Percentiles rank a stretch among this genome's conserved stretches.
phyloP scores from a whole-genome alignment of 2,329 filamentous ascomycete genomes.

The Curvularia verruculosa region DNA sequence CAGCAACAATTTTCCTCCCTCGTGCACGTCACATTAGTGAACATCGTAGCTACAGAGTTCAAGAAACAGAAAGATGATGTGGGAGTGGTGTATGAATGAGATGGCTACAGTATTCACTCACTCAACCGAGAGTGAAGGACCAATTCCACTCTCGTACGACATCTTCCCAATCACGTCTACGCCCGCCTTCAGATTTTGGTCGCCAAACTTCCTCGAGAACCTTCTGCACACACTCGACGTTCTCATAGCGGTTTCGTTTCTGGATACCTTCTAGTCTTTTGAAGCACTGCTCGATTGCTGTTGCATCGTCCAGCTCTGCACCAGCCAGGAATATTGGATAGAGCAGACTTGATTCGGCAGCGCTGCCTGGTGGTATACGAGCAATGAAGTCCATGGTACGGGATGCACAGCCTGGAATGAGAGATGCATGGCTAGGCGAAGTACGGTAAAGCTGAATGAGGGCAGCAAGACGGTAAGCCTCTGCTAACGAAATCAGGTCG shows the following conservation, averaged over 20 bases:
- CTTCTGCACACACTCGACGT: constrained; percentile 42
- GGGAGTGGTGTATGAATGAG: too few species aligned
- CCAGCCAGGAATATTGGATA: constrained; percentile 48
- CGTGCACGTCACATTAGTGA: too few species aligned
- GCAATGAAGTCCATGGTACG: constrained; percentile 45
- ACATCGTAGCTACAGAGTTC: too few species aligned
- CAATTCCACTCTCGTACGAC: constrained; percentile 45
- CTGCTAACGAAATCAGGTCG: constrained; percentile 45
- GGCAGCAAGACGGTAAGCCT: constrained; percentile 43
- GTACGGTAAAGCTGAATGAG: constrained; percentile 46
- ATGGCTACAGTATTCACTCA: neutral
- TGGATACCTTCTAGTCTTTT: constrained; percentile 41
- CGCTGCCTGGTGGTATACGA: constrained; percentile 43
- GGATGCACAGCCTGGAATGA: constrained; percentile 38
- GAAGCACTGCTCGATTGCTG: constrained; percentile 38
- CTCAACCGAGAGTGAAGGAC: constrained; percentile 43
- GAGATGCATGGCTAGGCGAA: constrained; percentile 31
- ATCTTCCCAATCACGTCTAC: constrained; percentile 45
- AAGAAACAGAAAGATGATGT: too few species aligned
- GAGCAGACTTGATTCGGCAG: constrained; percentile 44
- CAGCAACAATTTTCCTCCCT: too few species aligned
- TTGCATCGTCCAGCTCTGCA: constrained; percentile 39
- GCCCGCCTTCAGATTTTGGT: constrained; percentile 35
- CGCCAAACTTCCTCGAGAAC: constrained; percentile 47
- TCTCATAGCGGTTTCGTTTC: constrained; percentile 44